Base-by-base conservation (phyloP, 345 rosid species). In the Sonneratia caseolaris region DNA sequence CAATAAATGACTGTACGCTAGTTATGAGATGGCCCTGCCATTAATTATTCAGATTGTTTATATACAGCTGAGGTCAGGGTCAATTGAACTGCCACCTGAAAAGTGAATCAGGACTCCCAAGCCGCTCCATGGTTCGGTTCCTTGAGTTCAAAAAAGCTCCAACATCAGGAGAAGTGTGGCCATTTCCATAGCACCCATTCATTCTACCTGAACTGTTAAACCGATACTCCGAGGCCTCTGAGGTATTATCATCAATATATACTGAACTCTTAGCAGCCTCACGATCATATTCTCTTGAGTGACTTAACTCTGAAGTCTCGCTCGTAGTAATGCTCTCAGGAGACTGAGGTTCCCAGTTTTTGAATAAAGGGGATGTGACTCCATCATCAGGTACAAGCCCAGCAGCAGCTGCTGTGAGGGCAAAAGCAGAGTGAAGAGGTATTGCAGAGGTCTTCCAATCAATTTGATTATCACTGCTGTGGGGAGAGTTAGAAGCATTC, bases 371-470 rank as follows among this genome's bases (percentile, higher is more conserved):
- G 71, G 81, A 76, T 78, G 81, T 80, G 75, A 86, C 72, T 70
- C 89, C 97, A 78, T 87, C 84, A 70, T 91, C 90, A 36, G 77
- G 49, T 71, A 82, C 80, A 70, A 89, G 74, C 67, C 93, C 98
- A 9, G 96, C 91, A 64, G 97, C 97, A 70, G 92, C 91, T 56
- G 97, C 97, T 35, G 91, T 82, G 65, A 87, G 87, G 70, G 90
- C 87, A 61, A 86, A 76, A 75, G 84, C 92, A 79, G 84, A 84
- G 72, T 95, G 84, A 74, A 87, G 85, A 37, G 93, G 96, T 72
- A 90, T 90, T 53, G 97, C 96, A 78, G 84, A 88, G 74, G 90
- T 86, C 87, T 81, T 90, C 94, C 89, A 94, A 74, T 91, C 90
- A 77, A 68, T 71, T 79, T 37, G 77, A 76, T 69, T 66, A 70